Evolutionary conservation across 1,284 basidiomycete genomes (phyloP), one percentile per base, ranked within the genome.

Genomic region (Ustanciosporium gigantosporum): DNA sequence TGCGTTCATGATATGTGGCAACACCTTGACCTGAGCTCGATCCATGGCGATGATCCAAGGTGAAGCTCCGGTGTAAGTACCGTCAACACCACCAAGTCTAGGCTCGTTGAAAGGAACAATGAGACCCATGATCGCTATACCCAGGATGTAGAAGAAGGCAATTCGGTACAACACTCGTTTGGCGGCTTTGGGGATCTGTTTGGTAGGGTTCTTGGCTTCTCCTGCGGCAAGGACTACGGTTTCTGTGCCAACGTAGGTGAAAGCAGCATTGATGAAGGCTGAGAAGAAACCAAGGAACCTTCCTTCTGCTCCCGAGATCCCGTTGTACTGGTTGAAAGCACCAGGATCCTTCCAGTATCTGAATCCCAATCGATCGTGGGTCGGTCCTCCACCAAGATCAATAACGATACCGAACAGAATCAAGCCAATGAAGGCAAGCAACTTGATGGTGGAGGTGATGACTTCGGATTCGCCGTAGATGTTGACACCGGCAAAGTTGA

Each of bases 191-290:
- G 71, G 69, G 16, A 75, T 65, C 31, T 75, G 73, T 34, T 60
- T 64, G 7, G 77, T 66, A 5, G 81, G 81, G 65, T 79, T 79
- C 35, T 68, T 68, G 2, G 79, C 77, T 67, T 90, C 89, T 21
- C 85, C 79, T 22, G 89, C 90, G 46, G 89, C 83, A 76, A 91
- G 86, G 27, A 89, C 90, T 25, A 92, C 88, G 52, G 91, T 87
- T 76, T 93, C 91, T 9, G 89, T 91, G 31, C 37, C 85, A 84
- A 38, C 87, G 81, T 86, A 91, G 8, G 87, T 89, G 82, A 92
- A 93, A 3, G 88, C 88, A 4, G 89, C 88, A 14, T 79, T 68
- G 15, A 78, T 68, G 20, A 79, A 66, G 13, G 77, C 68, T 5
- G 47, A 52, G 47, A 74, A 78, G 66, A 79, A 79, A 2, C 74